Evolutionary conservation across 371 early-diverging fungal species (phyloP), one percentile per base, ranked within the genome.

Genomic region (Scutellospora calospora): DNA sequence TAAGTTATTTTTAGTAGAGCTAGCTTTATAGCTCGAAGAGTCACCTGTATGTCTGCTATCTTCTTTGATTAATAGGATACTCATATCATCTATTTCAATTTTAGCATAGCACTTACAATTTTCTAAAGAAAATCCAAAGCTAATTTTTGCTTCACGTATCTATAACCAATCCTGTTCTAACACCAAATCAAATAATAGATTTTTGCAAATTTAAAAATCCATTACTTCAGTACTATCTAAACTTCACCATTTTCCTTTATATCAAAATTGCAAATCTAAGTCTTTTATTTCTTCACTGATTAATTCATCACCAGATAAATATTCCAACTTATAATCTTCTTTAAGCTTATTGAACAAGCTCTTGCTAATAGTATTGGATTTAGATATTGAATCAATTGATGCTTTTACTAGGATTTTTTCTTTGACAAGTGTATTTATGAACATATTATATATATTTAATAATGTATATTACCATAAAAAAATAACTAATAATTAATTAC

Each of bases 341-440:
- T 72, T 52, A 54, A 72, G 73, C 73, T 54, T 72, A 52, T 72
- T 31, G 18, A 8, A 72, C 54, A 51, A 72, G 73, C 52, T 2
- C 29, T 38, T 68, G 68, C 68, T 68, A 68, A 68, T 68, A 68
- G 68, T 68, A 68, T 68, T 68, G 73, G 22, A 72, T 72, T 72
- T 72, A 72, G 73, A 72, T 72, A 22, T 72, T 72, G 27, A 51
- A 72, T 72, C 54, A 35, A 72, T 72, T 72, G 51, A 72, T 54
- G 73, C 73, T 72, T 72, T 72, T 20, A 72, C 73, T 72, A 49
- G 73, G 73, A 72, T 51, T 72, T 72, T 72, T 72, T 49, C 52
- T 18, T 72, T 49, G 1, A 72, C 52, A 31, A 72, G 2, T 25
- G 54, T 54, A 5, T 72, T 29, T 25, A 72, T 29, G 52, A 72